A percentile compares a stretch with the other conserved stretches of the same genome.
These are phyloP conservation scores for Fusarium devonianum DNA, from an alignment of 2,329 filamentous ascomycete genomes.

Conservation along the genomic window DNA sequence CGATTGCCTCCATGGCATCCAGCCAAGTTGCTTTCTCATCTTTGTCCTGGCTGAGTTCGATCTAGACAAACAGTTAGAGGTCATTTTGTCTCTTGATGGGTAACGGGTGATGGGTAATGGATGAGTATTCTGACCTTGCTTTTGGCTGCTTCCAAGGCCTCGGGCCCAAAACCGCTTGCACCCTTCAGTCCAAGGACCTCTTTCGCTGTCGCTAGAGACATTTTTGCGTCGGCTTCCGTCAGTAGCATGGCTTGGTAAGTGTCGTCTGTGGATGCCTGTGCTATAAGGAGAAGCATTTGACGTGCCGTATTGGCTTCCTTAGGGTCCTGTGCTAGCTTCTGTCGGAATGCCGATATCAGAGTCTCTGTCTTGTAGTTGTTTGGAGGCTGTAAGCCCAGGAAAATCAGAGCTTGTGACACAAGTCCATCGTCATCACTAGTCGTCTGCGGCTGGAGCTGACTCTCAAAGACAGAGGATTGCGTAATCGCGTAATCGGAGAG, in stretches of 20 bases:
- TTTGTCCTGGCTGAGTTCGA: slow-evolving; percentile 38
- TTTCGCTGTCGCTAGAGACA: slow-evolving; percentile 47
- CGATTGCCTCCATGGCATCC: slow-evolving; percentile 48
- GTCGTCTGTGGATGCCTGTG: slow-evolving; percentile 46
- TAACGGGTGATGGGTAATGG: too few relatives aligned
- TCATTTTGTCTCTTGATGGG: neutral
- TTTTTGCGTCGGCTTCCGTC: slow-evolving; percentile 47
- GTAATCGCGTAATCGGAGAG: slow-evolving; percentile 49
- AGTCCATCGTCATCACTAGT: slow-evolving; percentile 44
- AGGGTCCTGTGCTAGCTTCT: slow-evolving; percentile 45
- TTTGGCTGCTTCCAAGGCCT: slow-evolving; percentile 38
- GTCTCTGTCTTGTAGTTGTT: slow-evolving; percentile 47
- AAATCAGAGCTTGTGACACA: slow-evolving; percentile 45
- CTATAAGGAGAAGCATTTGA: slow-evolving; percentile 47
- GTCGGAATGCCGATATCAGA: slow-evolving; percentile 47
- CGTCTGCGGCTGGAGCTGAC: slow-evolving; percentile 42
- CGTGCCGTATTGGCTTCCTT: slow-evolving; percentile 43
- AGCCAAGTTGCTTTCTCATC: slow-evolving; percentile 45
- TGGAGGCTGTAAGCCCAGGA: slow-evolving; percentile 46
- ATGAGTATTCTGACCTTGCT: slow-evolving; percentile 39
- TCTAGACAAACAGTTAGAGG: slow-evolving; percentile 33
- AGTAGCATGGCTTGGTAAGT: slow-evolving; percentile 45
- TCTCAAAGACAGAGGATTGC: slow-evolving; percentile 51
- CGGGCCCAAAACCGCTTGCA: slow-evolving; percentile 36
- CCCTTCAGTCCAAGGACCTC: slow-evolving; percentile 42